These are phyloP conservation scores for Xylariaceae sp. DNA, from an alignment of 2,329 filamentous ascomycete genomes.

Conservation along the genomic window DNA sequence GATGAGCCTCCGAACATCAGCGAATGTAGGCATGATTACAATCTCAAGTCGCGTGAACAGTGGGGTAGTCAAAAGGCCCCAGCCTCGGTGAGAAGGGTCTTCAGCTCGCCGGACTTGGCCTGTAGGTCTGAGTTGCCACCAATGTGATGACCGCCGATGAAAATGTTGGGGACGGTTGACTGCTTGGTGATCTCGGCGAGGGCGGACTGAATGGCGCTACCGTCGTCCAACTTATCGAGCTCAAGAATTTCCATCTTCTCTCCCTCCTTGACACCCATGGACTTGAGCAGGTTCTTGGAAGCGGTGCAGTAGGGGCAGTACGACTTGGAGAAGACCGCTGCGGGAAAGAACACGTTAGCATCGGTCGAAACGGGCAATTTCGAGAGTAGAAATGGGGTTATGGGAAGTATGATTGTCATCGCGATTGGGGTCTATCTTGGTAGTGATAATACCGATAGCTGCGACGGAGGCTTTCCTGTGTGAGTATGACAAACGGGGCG, in stretches of 20 bases:
- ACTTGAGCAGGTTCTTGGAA: conserved; percentile 70
- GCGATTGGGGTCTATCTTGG: no score
- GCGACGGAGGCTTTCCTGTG: no score
- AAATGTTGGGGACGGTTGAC: conserved; percentile 92
- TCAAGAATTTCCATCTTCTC: conserved; percentile 69
- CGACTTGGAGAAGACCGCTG: conserved; percentile 93
- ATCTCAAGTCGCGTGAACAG: no score
- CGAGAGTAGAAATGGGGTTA: neutral
- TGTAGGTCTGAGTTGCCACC: conserved; percentile 92
- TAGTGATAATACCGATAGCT: no score
- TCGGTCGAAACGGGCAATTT: no score
- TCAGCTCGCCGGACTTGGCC: conserved; percentile 61
- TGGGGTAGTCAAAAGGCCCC: conserved; percentile 51
- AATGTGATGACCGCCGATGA: conserved; percentile 86
- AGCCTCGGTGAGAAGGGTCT: conserved; percentile 59
- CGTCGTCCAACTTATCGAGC: conserved; percentile 81
- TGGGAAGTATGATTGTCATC: neutral
- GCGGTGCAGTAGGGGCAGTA: conserved; percentile 91
- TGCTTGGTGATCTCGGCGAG: conserved; percentile 78
- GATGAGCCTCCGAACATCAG: no score
- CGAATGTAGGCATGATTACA: no score
- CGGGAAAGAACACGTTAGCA: conserved; percentile 9
- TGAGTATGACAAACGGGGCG: neutral
- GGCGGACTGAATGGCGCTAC: conserved; percentile 75
- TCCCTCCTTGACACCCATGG: conserved; percentile 50